Base-by-base conservation (phyloP, 805 yeast species). In the Pichia phayaonensis region DNA sequence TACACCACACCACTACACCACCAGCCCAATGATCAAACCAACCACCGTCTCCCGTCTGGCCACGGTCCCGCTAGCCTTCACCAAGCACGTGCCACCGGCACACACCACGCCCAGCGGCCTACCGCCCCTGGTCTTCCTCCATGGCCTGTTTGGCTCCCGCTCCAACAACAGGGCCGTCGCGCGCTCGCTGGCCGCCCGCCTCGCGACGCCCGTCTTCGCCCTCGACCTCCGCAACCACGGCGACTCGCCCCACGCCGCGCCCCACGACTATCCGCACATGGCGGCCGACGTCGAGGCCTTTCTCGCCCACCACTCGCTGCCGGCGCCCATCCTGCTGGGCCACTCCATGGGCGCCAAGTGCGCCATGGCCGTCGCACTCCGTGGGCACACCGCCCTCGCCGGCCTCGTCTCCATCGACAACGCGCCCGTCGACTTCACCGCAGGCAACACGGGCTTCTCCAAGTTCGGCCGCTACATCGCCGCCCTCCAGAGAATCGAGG, bases 271-370 rank as follows among this genome's bases (percentile, higher is more conserved):
- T 65, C 84, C 86, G 1, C 72, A 90, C 1, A 71, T 92, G 70
- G 84, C 96, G 0, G 83, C 86, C 0, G 99, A 92, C 64, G 89
- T 92, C n/a, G 89, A 83, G 56, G 59, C 68, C 20, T 92, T 90
- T 61, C 75, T 90, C 12, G 59, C 61, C 1, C 77, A 76, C 3
- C 71, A 74, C 10, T 56, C 65, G 2, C 57, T 74, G 43, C 57
- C 62, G 13, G 73, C 76, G 46, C 84, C 87, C 0, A 77, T 86
- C n/a, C 52, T 86, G 20, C 69, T 86, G 18, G 95, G 95, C 0
- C 94, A 86, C 63, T 84, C 92, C 0, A 84, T 87, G 94, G 99
- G 99, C 8, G 99, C 96, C 5, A 90, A 92, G 61, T 77, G 92
- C 0, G 97, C 84, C 7, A 90, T 92, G 97, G 90, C 94, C 0